Evolutionary conservation across 1,139 yeast genomes (phyloP).

Genomic region (Geotrichum australiense): DNA sequence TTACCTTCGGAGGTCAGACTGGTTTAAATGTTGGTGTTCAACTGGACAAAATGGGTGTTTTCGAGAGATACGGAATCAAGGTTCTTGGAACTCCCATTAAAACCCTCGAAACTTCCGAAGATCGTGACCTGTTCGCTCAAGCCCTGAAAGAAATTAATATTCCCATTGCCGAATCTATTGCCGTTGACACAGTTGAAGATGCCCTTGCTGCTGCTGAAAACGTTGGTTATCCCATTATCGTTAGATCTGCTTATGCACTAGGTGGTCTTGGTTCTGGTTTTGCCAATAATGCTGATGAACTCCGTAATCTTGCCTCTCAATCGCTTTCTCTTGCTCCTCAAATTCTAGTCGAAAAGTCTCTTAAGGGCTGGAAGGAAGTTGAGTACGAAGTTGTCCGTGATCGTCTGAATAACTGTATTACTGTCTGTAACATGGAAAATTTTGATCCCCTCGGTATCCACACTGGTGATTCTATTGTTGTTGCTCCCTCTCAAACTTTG

Average conservation of each 20-base stretch:
- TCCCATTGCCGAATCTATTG: constrained; percentile 94
- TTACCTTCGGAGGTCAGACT: constrained; percentile 98
- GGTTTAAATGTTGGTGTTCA: constrained; percentile 94
- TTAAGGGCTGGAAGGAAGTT: constrained; percentile 99
- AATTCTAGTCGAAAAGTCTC: constrained; percentile 86
- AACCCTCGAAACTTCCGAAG: constrained; percentile 94
- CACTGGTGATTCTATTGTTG: constrained; percentile 98
- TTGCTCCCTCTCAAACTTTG: constrained; percentile 96
- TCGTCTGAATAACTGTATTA: constrained; percentile 94
- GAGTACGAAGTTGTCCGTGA: constrained; percentile 99
- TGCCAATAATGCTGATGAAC: constrained; percentile 75
- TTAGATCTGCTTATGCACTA: constrained; percentile 93
- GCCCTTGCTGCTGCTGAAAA: constrained; percentile 80
- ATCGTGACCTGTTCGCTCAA: constrained; percentile 90
- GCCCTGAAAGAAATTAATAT: constrained; percentile 90
- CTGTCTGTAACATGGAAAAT: constrained; percentile 99
- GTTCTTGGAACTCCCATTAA: constrained; percentile 96
- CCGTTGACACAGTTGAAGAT: constrained; percentile 89
- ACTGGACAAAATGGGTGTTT: constrained; percentile 86
- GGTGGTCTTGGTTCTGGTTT: constrained; percentile 99
- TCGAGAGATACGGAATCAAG: constrained; percentile 83
- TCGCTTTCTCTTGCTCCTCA: constrained; percentile 89
- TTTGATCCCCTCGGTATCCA: constrained; percentile 98
- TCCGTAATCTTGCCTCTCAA: constrained; percentile 80
- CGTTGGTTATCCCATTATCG: constrained; percentile 94